Percentiles rank a stretch among this genome's conserved stretches.
Evolutionary conservation across 495 filamentous ascomycete species (phyloP).

Genomic region (Lasiosphaeria miniovina): DNA sequence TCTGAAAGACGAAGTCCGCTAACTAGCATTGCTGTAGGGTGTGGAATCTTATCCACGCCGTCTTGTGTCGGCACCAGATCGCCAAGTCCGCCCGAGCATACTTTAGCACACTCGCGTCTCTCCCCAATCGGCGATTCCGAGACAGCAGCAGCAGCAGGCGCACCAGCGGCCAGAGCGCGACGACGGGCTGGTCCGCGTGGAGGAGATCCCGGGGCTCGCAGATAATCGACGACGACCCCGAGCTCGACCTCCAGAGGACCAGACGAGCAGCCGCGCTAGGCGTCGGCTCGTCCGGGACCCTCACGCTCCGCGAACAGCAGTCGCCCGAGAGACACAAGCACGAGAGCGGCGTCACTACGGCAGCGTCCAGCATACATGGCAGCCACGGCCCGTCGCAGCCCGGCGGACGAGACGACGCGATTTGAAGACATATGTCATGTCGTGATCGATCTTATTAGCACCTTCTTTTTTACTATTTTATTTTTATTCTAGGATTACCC

Average conservation of each 20-base stretch:
- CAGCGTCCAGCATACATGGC: not conserved
- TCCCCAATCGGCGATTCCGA: not conserved
- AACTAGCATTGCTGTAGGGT: constrained; percentile 13
- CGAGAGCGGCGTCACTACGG: not conserved
- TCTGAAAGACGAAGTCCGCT: not conserved
- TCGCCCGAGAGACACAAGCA: not conserved
- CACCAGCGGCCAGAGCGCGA: not conserved
- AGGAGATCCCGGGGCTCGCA: not conserved
- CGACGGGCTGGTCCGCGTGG: not conserved
- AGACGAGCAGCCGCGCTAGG: not conserved
- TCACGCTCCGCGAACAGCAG: not conserved
- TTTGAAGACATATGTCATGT: not conserved
- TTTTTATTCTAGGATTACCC: too few relatives aligned
- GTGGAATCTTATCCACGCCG: constrained; percentile 25
- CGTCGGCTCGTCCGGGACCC: not conserved
- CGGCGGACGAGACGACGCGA: not conserved
- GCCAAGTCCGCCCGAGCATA: constrained; percentile 8
- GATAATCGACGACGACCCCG: not conserved
- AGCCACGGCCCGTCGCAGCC: not conserved
- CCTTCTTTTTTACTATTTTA: too few relatives aligned
- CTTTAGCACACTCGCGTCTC: not conserved
- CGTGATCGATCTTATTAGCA: too few relatives aligned
- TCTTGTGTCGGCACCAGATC: constrained; percentile 19
- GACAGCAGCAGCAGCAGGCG: not conserved
- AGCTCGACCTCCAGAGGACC: not conserved